Evolutionary conservation across 495 filamentous ascomycete species (phyloP), one percentile per base, ranked within the genome.

Genomic region (Hypoxylon cercidicola): DNA sequence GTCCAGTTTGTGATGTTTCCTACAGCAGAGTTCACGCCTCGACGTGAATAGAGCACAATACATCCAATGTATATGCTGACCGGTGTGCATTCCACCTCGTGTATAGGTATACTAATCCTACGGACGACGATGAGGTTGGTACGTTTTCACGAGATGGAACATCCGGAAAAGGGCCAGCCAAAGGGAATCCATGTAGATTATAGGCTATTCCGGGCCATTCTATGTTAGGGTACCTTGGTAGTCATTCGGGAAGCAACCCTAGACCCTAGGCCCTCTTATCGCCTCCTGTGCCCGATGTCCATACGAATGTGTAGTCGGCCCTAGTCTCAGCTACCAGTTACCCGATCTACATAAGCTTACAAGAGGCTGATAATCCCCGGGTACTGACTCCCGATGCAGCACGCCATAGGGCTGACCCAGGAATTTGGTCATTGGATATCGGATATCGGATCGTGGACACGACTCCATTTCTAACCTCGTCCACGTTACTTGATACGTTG

Each of bases 401-500:
- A 60, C 23, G 55, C 37, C 15, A 44, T 68, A 64, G 64, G 62
- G 62, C 62, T 64, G 62, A 68, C 58, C 65, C 65, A 55, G 28
- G 45, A 57, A 49, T 51, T n/a, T 60, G 65, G 65, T 50, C 30
- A 52, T 37, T 50, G 30, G 30, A 23, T 48, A 19, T 46, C 32
- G 30, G 30, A 23, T 48, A 19, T 46, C 32, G 46, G 57, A 25
- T 21, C 48, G 32, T 39, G 10, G 12, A 13, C 16, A 6, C 1
- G n/a, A 20, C 8, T 37, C 16, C 8, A 2, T 34, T 18, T 19
- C n/a, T 50, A 34, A 4, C 13, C n/a, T 4, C 30, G 19, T 18
- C 21, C 9, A 20, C 9, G 19, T 8, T 23, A 11, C 4, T 11
- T 2, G 4, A 19, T 35, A 32, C 19, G 4, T 18, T 7, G 13